phyloP scores from a whole-genome alignment of 2,329 filamentous ascomycete species.

The Fusarium clavum region DNA sequence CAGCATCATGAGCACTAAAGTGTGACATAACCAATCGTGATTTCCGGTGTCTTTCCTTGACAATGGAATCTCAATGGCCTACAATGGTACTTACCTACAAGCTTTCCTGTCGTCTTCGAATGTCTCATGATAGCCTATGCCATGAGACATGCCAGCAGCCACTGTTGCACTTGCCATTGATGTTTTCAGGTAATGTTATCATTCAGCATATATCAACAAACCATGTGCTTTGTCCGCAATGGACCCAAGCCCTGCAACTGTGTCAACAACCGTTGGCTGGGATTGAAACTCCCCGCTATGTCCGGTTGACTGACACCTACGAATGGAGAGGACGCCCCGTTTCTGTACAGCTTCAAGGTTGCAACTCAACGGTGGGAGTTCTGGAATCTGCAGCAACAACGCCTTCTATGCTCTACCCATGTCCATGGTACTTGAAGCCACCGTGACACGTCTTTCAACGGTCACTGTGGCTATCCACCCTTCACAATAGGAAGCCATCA shows the following conservation, averaged over 20 bases:
- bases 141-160: constrained; percentile 12
- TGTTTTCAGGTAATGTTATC: neutral
- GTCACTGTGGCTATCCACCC: constrained; percentile 37
- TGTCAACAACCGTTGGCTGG: neutral
- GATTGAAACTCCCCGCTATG: neutral
- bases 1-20: neutral
- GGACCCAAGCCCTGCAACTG: neutral
- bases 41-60: neutral
- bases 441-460: constrained; percentile 39
- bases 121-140: constrained; percentile 17
- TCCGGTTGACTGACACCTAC: constrained; percentile 16
- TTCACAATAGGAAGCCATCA: constrained; percentile 31
- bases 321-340: constrained; percentile 28
- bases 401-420: constrained; percentile 11
- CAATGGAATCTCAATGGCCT: neutral
- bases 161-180: constrained; percentile 8
- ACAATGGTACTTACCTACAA: neutral
- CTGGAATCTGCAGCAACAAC: constrained; percentile 22
- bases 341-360: constrained; percentile 26
- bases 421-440: constrained; percentile 30
- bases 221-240: neutral
- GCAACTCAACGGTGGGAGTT: constrained; percentile 27
- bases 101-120: constrained; percentile 8
- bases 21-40: neutral
- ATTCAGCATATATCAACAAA: neutral